A percentile compares a stretch with the other conserved stretches of the same genome.
Evolutionary conservation across 495 filamentous ascomycete genomes (phyloP).

Genomic region (Friedmanniomyces endolithicus): DNA sequence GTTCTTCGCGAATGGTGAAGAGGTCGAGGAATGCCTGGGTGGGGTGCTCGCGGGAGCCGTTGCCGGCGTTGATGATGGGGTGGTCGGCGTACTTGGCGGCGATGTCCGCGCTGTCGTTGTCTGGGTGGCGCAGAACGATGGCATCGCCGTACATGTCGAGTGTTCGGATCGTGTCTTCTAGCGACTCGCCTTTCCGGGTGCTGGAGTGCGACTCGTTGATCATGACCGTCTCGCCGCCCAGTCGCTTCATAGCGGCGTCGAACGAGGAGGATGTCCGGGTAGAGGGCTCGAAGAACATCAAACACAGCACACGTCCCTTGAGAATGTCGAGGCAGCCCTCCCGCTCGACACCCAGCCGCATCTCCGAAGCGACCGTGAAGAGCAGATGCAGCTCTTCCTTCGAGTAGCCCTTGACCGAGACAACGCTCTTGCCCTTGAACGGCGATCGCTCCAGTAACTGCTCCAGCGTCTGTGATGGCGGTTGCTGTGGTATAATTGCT

Average conservation of each 20-base stretch:
- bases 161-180: slow-evolving; percentile 87
- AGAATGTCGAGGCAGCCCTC: slow-evolving; percentile 80
- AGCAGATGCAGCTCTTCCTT: slow-evolving; percentile 78
- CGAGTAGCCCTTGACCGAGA: slow-evolving; percentile 81
- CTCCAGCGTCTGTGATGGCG: slow-evolving; percentile 44
- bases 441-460: slow-evolving; percentile 64
- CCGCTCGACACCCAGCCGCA: slow-evolving; percentile 83
- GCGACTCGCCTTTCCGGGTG: slow-evolving; percentile 80
- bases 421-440: slow-evolving; percentile 75
- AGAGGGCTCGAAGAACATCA: slow-evolving; percentile 94
- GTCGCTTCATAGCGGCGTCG: slow-evolving; percentile 93
- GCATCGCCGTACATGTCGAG: slow-evolving; percentile 90
- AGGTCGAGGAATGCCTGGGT: slow-evolving; percentile 98
- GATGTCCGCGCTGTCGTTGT: slow-evolving; percentile 58
- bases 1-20: slow-evolving; percentile 94
- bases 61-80: slow-evolving; percentile 93
- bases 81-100: slow-evolving; percentile 78
- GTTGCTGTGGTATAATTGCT: slow-evolving; percentile 3
- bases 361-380: slow-evolving; percentile 92
- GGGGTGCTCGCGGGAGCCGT: slow-evolving; percentile 87
- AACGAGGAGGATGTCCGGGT: slow-evolving; percentile 94
- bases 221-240: slow-evolving; percentile 70
- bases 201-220: slow-evolving; percentile 71
- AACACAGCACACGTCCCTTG: slow-evolving; percentile 71
- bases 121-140: slow-evolving; percentile 83